Conservation (phyloP, 306 rosid species). For the Begonia peltatifolia region DNA sequence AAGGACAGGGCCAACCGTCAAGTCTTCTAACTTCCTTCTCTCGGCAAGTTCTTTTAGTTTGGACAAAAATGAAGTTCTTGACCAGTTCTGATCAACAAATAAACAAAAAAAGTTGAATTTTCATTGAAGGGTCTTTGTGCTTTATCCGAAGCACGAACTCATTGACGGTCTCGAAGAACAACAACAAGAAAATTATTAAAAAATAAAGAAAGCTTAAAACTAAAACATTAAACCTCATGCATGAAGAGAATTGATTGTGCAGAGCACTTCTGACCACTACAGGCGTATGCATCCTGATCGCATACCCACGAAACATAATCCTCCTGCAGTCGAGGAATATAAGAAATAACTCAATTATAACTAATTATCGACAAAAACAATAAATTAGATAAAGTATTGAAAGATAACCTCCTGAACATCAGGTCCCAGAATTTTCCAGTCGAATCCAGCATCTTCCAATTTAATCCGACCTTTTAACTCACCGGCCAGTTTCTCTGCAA, state of each 20-base stretch:
- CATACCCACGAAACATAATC: constrained; percentile 91
- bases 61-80: constrained; percentile 48
- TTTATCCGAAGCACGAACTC: not conserved
- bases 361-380: too few relatives aligned
- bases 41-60: constrained; percentile 71
- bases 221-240: constrained; percentile 61
- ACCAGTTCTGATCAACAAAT: constrained; percentile 59
- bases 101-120: constrained; percentile 3
- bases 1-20: constrained; percentile 87
- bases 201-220: constrained; percentile 5
- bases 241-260: constrained; percentile 82
- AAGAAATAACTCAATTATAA: constrained; percentile 9
- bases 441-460: constrained; percentile 98
- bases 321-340: constrained; percentile 41
- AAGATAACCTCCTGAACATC: constrained; percentile 80
- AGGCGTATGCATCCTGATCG: constrained; percentile 98
- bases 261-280: constrained; percentile 98
- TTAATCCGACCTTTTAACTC: constrained; percentile 82
- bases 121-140: not conserved
- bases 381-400: not conserved
- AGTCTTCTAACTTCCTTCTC: constrained; percentile 76
- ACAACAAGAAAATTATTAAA: not conserved
- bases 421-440: constrained; percentile 95
- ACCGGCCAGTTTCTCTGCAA: constrained; percentile 78
- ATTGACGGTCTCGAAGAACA: not conserved